A percentile compares a stretch with the other conserved stretches of the same genome.
Evolutionary conservation across 106 monocot genomes (phyloP).

Genomic region (Amphibolis antarctica): DNA sequence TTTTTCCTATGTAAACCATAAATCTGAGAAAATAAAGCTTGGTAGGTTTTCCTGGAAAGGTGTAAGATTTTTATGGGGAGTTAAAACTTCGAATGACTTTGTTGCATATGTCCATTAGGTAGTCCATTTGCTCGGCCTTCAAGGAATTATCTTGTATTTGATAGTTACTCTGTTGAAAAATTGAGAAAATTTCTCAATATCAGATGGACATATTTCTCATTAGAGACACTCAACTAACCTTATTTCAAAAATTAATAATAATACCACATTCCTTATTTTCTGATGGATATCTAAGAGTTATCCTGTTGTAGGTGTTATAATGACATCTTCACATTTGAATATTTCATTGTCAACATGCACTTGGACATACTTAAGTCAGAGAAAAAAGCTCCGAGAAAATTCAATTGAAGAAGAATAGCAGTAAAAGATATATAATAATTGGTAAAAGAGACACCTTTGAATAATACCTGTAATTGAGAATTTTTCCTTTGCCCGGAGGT

Average conservation of each 20-base stretch:
- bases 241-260: neutral
- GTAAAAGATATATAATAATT: too few species aligned
- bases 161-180: constrained; percentile 55
- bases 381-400: neutral
- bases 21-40: too few species aligned
- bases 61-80: neutral
- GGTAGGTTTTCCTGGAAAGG: too few species aligned
- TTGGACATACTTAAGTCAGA: constrained; percentile 51
- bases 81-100: neutral
- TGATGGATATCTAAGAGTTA: constrained; percentile 9
- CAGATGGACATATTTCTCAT: neutral
- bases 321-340: constrained; percentile 64
- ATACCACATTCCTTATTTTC: neutral
- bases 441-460: too few species aligned
- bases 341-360: constrained; percentile 73
- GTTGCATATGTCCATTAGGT: constrained; percentile 69
- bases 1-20: too few species aligned
- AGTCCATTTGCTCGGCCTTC: constrained; percentile 65
- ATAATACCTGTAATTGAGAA: too few species aligned
- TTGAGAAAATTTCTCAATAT: neutral
- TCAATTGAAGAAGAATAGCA: too few species aligned
- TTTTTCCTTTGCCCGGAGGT: too few species aligned
- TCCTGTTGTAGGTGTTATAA: constrained; percentile 91
- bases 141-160: constrained; percentile 39
- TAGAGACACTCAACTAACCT: too few species aligned